Conservation (phyloP, 78 protist species). For the Emiliania huxleyi region DNA sequence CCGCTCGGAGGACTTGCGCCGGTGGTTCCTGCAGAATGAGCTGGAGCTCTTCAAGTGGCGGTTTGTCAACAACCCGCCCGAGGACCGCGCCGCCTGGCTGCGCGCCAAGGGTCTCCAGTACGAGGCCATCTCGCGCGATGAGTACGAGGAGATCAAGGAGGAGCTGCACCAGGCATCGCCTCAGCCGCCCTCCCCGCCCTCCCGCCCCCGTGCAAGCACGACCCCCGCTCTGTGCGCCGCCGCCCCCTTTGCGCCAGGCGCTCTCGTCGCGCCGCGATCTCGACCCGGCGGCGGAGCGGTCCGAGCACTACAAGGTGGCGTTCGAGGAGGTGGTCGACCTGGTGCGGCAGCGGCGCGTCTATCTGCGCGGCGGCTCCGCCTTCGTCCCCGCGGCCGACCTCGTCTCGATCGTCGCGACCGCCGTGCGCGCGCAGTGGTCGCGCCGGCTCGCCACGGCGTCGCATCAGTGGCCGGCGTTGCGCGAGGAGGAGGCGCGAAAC, state of each 20-base stretch:
- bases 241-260: too few species aligned
- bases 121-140: slow-evolving; percentile 7
- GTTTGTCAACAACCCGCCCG: background rate
- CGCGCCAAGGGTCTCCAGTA: background rate
- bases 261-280: background rate
- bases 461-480: slow-evolving; percentile 12
- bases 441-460: background rate
- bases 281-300: background rate
- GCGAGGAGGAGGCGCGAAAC: slow-evolving; percentile 39
- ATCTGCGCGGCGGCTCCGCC: slow-evolving; percentile 31
- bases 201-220: too few species aligned
- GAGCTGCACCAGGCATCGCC: too few species aligned
- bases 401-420: slow-evolving; percentile 8
- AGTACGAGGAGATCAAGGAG: background rate
- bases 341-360: slow-evolving; percentile 34
- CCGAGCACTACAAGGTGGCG: slow-evolving; percentile 6
- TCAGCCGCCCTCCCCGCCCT: too few species aligned
- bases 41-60: background rate
- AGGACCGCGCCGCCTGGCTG: background rate
- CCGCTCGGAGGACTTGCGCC: slow-evolving; percentile 23
- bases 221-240: too few species aligned
- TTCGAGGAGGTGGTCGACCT: slow-evolving; percentile 39
- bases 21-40: slow-evolving; percentile 3
- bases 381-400: background rate
- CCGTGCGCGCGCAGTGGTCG: background rate